These are phyloP conservation scores for Kwoniella sp. DNA, from an alignment of 768 basidiomycete genomes.

Conservation along the genomic window DNA sequence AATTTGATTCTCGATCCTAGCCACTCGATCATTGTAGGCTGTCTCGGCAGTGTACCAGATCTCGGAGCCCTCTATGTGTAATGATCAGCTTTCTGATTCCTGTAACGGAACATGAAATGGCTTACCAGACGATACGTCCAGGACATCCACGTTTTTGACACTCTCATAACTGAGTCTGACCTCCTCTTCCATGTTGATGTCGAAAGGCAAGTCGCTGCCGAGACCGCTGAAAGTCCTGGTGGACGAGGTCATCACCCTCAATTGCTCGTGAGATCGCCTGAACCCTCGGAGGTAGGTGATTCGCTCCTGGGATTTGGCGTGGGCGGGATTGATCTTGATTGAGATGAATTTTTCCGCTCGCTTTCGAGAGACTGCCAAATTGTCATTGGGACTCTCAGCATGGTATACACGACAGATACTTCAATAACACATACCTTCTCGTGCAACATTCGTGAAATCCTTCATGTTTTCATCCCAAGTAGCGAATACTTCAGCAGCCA, in stretches of 20 bases:
- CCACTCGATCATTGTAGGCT: slow-evolving; percentile 95
- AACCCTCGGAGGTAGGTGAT: slow-evolving; percentile 84
- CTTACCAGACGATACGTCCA: slow-evolving; percentile 75
- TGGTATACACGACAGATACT: background rate
- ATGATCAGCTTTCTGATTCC: slow-evolving; percentile 1
- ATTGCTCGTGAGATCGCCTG: slow-evolving; percentile 95
- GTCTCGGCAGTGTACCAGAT: slow-evolving; percentile 98
- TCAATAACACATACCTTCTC: slow-evolving; percentile 62
- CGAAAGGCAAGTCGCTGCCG: slow-evolving; percentile 65
- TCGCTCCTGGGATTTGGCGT: slow-evolving; percentile 86
- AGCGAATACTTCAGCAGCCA: slow-evolving; percentile 75
- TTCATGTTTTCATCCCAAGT: slow-evolving; percentile 88
- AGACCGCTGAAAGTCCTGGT: slow-evolving; percentile 78
- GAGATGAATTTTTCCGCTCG: slow-evolving; percentile 91
- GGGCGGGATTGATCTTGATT: slow-evolving; percentile 89
- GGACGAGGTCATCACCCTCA: slow-evolving; percentile 95
- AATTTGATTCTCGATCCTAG: slow-evolving; percentile 97
- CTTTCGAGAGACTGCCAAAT: slow-evolving; percentile 69
- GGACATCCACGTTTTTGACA: slow-evolving; percentile 93
- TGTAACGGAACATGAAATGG: slow-evolving; percentile 62
- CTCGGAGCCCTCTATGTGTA: slow-evolving; percentile 79
- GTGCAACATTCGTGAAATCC: slow-evolving; percentile 87
- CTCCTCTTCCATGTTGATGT: slow-evolving; percentile 98
- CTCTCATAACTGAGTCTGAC: slow-evolving; percentile 94
- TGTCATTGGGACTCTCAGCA: background rate